Base-by-base conservation (phyloP, 257 asterid genomes). In the Anisodus tanguticus region DNA sequence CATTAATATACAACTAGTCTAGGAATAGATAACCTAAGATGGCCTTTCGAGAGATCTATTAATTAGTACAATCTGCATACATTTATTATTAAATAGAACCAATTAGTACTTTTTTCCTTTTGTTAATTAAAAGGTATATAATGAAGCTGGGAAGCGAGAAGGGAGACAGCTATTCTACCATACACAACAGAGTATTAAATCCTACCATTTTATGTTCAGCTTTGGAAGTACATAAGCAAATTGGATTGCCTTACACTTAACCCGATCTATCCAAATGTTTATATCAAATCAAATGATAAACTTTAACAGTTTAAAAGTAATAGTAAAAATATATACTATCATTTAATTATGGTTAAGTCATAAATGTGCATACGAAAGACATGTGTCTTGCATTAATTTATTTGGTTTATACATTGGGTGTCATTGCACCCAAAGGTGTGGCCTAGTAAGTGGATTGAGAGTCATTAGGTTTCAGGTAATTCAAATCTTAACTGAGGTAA, bases 11-110 rank as follows among this genome's bases (percentile, higher is more conserved):
- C 55, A 49, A 49, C 5, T 49, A 49, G 8, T 70, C 35, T 39
- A 43, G 47, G 41, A 83, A 80, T 85, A 86, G 89, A 85, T 85
- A 83, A 91, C 87, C 89, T 86, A 90, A 88, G 90, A 87, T 88
- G 92, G 60, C 88, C 15, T 85, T 87, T 83, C 83, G 79, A 31
- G 35, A 66, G 62, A 11, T 49, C 45, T 55, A 71, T 67, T 45
- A 43, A 47, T 49, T 84, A 81, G 39, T 26, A 51, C 6, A 74
- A 8, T 49, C 15, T 7, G 39, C 0, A 49, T 74, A 3, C 9
- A 22, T 11, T 74, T 49, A 51, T 51, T 74, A 74, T 49, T 74
- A 3, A 22, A 49, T 8, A 49, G n/a, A 49, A 19, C 45, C 41
- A 72, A 66, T 11, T 45, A 72, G 1, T n/a, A 49, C 19, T 74